A percentile compares a stretch with the other conserved stretches of the same genome.
Evolutionary conservation across 1,139 yeast genomes (phyloP).

Genomic region (Protomyces gravidus): DNA sequence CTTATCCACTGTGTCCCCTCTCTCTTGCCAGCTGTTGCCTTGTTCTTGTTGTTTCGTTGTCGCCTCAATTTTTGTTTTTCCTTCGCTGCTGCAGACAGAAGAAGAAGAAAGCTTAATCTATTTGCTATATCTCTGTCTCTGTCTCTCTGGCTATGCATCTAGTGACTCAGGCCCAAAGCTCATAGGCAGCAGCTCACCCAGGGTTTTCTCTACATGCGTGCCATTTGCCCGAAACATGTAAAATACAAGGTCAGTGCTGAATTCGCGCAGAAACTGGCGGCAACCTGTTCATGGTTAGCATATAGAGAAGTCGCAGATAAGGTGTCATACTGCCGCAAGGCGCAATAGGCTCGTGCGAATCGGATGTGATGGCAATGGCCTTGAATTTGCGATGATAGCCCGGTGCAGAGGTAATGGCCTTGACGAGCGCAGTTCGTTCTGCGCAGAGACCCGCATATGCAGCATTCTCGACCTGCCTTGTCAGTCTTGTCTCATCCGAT

Average conservation of each 20-base stretch:
- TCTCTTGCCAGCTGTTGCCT: background rate
- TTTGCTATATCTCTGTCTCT: background rate
- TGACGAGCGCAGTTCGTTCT: constrained; percentile 28
- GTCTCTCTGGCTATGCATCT: background rate
- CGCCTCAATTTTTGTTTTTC: background rate
- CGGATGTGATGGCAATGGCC: constrained; percentile 19
- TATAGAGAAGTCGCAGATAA: background rate
- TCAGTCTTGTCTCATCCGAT: background rate
- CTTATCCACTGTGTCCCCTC: background rate
- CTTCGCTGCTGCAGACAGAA: background rate
- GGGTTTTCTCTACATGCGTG: constrained; percentile 11
- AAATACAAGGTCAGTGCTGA: constrained; percentile 10
- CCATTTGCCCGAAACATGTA: constrained; percentile 19
- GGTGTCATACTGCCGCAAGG: constrained; percentile 20
- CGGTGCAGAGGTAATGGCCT: constrained; percentile 23
- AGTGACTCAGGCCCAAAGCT: constrained; percentile 23
- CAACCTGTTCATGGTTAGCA: constrained; percentile 1
- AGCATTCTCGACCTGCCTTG: constrained; percentile 21
- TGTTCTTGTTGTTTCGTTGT: background rate
- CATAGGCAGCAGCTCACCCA: constrained; percentile 22
- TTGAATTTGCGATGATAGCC: constrained; percentile 7
- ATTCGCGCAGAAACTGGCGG: constrained; percentile 23
- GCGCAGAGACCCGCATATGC: constrained; percentile 27
- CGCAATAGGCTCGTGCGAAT: constrained; percentile 11
- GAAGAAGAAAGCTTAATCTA: background rate